Conservation (phyloP, 306 rosid genomes). For the Cicer pinnatifidum region DNA sequence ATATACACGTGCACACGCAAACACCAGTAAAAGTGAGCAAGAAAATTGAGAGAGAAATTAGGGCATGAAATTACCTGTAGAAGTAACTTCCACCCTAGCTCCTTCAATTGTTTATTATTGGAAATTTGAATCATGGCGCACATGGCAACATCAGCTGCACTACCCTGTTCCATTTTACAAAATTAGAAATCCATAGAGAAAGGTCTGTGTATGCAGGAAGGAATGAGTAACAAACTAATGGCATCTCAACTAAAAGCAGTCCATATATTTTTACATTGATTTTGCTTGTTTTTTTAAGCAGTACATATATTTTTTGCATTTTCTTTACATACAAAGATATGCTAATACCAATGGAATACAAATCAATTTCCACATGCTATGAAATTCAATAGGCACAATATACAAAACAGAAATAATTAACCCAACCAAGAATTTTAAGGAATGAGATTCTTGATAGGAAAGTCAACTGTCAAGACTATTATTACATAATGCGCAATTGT, state of each 20-base stretch:
- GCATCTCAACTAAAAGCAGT: not conserved
- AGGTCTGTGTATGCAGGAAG: not conserved
- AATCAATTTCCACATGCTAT: too few relatives aligned
- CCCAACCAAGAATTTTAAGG: too few relatives aligned
- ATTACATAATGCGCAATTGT: not conserved
- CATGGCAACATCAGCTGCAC: slow-evolving; percentile 99
- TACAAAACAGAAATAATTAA: too few relatives aligned
- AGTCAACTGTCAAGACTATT: too few relatives aligned
- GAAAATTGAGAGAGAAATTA: slow-evolving; percentile 18
- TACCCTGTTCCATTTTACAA: slow-evolving; percentile 72
- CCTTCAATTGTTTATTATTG: slow-evolving; percentile 61
- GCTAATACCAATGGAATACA: too few relatives aligned
- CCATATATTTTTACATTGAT: too few relatives aligned
- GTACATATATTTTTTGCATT: too few relatives aligned
- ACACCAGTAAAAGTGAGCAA: not conserved
- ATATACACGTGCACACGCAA: not conserved
- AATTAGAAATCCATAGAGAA: slow-evolving; percentile 39
- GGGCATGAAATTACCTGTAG: slow-evolving; percentile 65
- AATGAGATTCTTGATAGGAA: too few relatives aligned
- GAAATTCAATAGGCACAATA: too few relatives aligned
- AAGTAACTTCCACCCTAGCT: slow-evolving; percentile 93
- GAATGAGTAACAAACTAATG: not conserved
- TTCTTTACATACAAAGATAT: too few relatives aligned
- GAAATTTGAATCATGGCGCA: slow-evolving; percentile 94
- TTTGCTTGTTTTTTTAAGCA: too few relatives aligned